phyloP scores from a whole-genome alignment of 2,329 filamentous ascomycete species.

The Sclerotinia borealis region DNA sequence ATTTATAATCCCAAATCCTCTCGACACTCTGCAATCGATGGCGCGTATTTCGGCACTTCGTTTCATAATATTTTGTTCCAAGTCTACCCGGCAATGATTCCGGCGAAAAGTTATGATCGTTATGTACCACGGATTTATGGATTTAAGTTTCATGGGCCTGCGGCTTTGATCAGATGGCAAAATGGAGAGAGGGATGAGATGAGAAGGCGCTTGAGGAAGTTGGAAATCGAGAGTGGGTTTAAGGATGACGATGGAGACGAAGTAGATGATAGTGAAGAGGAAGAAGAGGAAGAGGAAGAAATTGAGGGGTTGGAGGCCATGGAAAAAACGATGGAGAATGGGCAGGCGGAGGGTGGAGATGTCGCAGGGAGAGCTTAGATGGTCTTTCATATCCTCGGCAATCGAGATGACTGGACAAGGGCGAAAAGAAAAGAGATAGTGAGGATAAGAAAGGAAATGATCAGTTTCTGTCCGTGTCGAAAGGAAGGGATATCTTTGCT shows the following conservation, averaged over 20 bases:
- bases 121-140: slow-evolving; percentile 91
- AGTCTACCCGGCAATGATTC: slow-evolving; percentile 87
- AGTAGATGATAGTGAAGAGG: slow-evolving; percentile 49
- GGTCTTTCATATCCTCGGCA: not conserved
- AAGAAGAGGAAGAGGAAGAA: slow-evolving; percentile 39
- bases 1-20: slow-evolving; percentile 98
- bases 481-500: slow-evolving; percentile 7
- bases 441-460: not conserved
- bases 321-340: not conserved
- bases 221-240: slow-evolving; percentile 74
- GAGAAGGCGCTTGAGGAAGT: slow-evolving; percentile 65
- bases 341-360: not conserved
- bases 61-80: slow-evolving; percentile 99
- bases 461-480: slow-evolving; percentile 7
- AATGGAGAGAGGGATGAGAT: slow-evolving; percentile 73
- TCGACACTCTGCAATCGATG: slow-evolving; percentile 90
- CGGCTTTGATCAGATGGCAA: slow-evolving; percentile 88
- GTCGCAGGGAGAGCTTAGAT: not conserved
- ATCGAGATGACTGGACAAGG: not conserved
- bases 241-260: slow-evolving; percentile 59
- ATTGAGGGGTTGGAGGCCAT: slow-evolving; percentile 2
- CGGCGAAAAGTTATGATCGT: slow-evolving; percentile 75
- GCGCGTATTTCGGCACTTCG: slow-evolving; percentile 94
- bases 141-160: slow-evolving; percentile 89
- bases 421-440: not conserved